A percentile compares a stretch with the other conserved stretches of the same genome.
Evolutionary conservation across 2,329 filamentous ascomycete species (phyloP).

Genomic region (Elsinoe fawcettii): DNA sequence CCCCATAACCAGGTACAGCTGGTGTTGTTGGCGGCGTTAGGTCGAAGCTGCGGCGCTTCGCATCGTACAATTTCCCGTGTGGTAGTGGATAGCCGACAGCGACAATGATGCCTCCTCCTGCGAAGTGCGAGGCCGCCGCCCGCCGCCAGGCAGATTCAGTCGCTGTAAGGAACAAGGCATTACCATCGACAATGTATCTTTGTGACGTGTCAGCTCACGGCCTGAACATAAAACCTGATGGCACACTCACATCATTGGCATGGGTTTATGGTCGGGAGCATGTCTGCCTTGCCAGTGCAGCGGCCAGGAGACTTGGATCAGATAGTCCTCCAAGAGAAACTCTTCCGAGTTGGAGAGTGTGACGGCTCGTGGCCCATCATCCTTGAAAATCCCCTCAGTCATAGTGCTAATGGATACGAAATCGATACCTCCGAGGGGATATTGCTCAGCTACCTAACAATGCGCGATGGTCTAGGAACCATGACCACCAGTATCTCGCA

Average conservation of each 20-base stretch:
- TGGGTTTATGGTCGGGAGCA: slow-evolving; percentile 5
- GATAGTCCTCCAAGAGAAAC: slow-evolving; percentile 18
- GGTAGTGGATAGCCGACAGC: slow-evolving; percentile 24
- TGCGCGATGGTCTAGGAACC: too few species aligned
- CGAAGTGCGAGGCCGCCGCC: slow-evolving; percentile 17
- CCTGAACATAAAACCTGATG: neutral
- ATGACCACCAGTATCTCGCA: too few species aligned
- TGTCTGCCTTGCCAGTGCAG: slow-evolving; percentile 20
- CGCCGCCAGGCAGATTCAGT: slow-evolving; percentile 24
- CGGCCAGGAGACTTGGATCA: slow-evolving; percentile 26
- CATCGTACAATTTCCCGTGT: slow-evolving; percentile 21
- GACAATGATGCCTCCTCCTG: slow-evolving; percentile 23
- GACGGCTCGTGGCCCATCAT: neutral
- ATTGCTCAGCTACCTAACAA: too few species aligned
- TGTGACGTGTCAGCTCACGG: neutral
- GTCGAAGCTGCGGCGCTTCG: slow-evolving; percentile 16
- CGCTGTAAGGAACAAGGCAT: slow-evolving; percentile 26
- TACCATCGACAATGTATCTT: slow-evolving; percentile 27
- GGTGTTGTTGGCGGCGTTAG: slow-evolving; percentile 22
- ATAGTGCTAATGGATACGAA: neutral
- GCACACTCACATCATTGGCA: slow-evolving; percentile 20
- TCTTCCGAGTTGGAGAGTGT: neutral
- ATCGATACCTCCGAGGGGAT: neutral
- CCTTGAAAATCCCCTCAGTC: neutral
- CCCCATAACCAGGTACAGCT: slow-evolving; percentile 35